Evolutionary conservation across 2,329 filamentous ascomycete species (phyloP), one percentile per base, ranked within the genome.

Genomic region (Clonostachys solani): DNA sequence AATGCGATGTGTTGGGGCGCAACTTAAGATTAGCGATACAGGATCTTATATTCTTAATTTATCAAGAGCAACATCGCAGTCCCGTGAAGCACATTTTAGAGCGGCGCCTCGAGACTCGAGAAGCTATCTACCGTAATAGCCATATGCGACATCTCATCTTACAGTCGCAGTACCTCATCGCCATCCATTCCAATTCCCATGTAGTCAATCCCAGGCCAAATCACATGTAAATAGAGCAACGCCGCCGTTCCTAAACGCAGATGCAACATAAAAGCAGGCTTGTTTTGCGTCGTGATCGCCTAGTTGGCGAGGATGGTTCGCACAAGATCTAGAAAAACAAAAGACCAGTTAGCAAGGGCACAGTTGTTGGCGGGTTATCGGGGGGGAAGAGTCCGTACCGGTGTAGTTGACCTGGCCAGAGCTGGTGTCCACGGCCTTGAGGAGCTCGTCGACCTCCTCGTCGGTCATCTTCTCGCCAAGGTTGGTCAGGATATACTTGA

Each of bases 401-500:
- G 87, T 92, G 71, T 99, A 99, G 77, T 97, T 96, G 70, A 99
- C 89, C 80, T 97, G 92, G 58, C 92, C 92, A 47, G 87, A 92
- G 72, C 87, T 94, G 51, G 92, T 95, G 67, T 99, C 94, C 55
- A 97, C 92, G 1, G 92, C 91, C 84, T 97, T 99, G 68, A 99
- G 84, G 64, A 99, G 80, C 80, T 99, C 94, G 68, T 97, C 92
- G 43, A 99, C 94, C 78, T 99, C 94, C 54, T 97, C 94, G 61
- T 99, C 92, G 52, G 87, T 89, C 91, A 99, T 96, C 80, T 97
- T 97, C 85, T 99, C 94, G 61, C 94, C 94, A 60, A 99, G 74
- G 67, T 97, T 97, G 48, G 94, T 99, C 62, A 99, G 74, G 66
- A 99, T 92, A 74, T 99, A 99, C 73, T 95, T 89, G 69, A 99